phyloP scores from a whole-genome alignment of 176 grass and related monocot genomes.

The Eragrostis nindensis region DNA sequence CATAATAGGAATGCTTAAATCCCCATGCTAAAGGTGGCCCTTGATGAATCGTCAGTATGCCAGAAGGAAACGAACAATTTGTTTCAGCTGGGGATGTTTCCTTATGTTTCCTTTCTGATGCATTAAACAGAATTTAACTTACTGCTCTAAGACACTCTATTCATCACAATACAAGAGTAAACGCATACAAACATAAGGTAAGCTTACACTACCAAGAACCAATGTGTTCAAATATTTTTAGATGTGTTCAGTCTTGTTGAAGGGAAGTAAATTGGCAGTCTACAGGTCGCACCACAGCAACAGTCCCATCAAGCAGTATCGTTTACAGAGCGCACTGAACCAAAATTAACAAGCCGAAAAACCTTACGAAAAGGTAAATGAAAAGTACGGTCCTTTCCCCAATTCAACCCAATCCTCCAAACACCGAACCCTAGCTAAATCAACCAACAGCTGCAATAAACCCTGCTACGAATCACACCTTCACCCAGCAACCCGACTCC shows the following conservation, averaged over 20 bases:
- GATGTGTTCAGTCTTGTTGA: background rate
- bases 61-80: background rate
- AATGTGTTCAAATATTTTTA: too few relatives aligned
- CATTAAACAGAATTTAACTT: background rate
- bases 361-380: background rate
- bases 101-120: background rate
- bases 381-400: background rate
- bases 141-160: background rate
- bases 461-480: background rate
- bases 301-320: background rate
- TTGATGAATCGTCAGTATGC: background rate
- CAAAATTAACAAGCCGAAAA: background rate
- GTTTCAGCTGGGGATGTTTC: background rate
- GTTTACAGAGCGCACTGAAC: background rate
- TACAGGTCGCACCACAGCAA: background rate
- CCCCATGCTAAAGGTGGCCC: background rate
- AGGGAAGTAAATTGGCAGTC: background rate
- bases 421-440: slow-evolving; percentile 44
- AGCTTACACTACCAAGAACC: background rate
- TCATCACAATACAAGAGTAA: background rate
- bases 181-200: background rate
- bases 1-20: background rate
- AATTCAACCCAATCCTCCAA: slow-evolving; percentile 10
- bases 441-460: background rate
- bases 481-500: background rate